Conservation (phyloP, 2,329 filamentous ascomycete genomes). For the Diplodia scrobiculata region DNA sequence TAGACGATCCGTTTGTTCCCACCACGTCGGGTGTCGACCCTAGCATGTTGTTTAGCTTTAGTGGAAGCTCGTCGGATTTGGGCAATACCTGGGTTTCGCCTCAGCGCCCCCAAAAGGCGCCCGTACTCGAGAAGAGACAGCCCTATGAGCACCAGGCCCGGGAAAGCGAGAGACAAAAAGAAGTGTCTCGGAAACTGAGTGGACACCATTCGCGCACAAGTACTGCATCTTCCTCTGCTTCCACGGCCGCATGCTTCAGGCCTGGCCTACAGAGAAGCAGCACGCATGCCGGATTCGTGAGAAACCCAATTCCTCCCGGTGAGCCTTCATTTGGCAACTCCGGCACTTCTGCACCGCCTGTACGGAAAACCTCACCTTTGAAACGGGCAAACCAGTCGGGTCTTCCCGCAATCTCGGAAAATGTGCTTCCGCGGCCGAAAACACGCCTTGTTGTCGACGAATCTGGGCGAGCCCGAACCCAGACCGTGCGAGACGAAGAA, state of each 20-base stretch:
- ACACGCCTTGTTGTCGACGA: conserved; percentile 54
- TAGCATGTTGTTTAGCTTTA: conserved; percentile 51
- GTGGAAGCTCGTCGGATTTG: conserved; percentile 22
- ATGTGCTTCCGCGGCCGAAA: conserved; percentile 43
- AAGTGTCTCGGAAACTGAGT: conserved; percentile 37
- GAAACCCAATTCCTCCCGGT: conserved; percentile 31
- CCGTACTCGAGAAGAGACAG: conserved; percentile 36
- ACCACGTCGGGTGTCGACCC: conserved; percentile 51
- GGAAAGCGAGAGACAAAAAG: conserved; percentile 43
- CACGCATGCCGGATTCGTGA: conserved; percentile 45
- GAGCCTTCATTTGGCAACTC: conserved; percentile 31
- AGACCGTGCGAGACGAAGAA: conserved; percentile 46
- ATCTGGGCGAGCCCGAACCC: conserved; percentile 51
- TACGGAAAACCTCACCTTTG: conserved; percentile 51
- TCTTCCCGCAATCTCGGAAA: conserved; percentile 52
- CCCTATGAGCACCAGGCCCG: conserved; percentile 46
- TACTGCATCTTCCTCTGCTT: conserved; percentile 46
- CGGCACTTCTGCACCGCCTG: background rate
- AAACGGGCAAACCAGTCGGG: conserved; percentile 49
- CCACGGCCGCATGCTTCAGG: conserved; percentile 36
- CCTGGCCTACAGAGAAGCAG: conserved; percentile 51
- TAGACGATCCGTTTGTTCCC: conserved; percentile 37
- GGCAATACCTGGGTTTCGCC: conserved; percentile 7
- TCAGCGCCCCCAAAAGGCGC: conserved; percentile 34
- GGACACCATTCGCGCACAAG: conserved; percentile 45